These are phyloP conservation scores for Craspedostauros australis DNA, from an alignment of 108 stramenopile species.

Conservation along the genomic window DNA sequence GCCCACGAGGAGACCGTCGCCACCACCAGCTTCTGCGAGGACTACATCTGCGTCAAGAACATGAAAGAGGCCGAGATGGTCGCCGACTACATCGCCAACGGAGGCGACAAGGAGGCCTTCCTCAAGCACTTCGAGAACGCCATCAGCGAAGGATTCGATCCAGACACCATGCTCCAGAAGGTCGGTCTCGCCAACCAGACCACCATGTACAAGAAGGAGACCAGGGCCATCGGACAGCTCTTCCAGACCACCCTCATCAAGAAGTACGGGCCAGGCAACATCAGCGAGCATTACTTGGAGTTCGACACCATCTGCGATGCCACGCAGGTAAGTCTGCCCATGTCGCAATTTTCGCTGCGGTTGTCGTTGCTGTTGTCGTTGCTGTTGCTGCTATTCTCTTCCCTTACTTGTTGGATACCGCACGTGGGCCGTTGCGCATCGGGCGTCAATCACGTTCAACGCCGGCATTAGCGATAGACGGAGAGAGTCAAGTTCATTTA, in stretches of 20 bases:
- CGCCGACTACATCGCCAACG: slow-evolving; percentile 88
- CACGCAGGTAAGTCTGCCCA: slow-evolving; percentile 69
- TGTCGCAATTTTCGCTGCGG: too few species aligned
- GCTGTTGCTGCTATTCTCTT: too few species aligned
- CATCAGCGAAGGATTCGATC: slow-evolving; percentile 89
- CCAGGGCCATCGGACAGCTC: slow-evolving; percentile 88
- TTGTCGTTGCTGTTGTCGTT: too few species aligned
- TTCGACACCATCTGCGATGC: slow-evolving; percentile 98
- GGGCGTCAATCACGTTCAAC: too few species aligned
- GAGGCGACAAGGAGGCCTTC: slow-evolving; percentile 87
- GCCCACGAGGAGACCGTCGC: slow-evolving; percentile 95
- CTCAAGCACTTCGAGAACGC: slow-evolving; percentile 87
- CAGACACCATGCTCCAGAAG: slow-evolving; percentile 88
- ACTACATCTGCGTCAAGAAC: slow-evolving; percentile 93
- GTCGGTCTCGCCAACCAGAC: slow-evolving; percentile 96
- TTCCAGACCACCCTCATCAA: slow-evolving; percentile 89
- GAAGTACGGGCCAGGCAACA: slow-evolving; percentile 80
- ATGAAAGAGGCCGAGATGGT: slow-evolving; percentile 95
- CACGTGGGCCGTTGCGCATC: too few species aligned
- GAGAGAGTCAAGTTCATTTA: too few species aligned
- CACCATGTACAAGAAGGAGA: slow-evolving; percentile 99
- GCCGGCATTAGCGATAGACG: too few species aligned
- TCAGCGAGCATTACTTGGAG: slow-evolving; percentile 82
- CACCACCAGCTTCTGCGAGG: slow-evolving; percentile 87
- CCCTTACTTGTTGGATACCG: too few species aligned